Percentiles rank a stretch among this genome's conserved stretches.
phyloP scores from a whole-genome alignment of 2,329 filamentous ascomycete genomes.

The Didymosphaeria variabile region DNA sequence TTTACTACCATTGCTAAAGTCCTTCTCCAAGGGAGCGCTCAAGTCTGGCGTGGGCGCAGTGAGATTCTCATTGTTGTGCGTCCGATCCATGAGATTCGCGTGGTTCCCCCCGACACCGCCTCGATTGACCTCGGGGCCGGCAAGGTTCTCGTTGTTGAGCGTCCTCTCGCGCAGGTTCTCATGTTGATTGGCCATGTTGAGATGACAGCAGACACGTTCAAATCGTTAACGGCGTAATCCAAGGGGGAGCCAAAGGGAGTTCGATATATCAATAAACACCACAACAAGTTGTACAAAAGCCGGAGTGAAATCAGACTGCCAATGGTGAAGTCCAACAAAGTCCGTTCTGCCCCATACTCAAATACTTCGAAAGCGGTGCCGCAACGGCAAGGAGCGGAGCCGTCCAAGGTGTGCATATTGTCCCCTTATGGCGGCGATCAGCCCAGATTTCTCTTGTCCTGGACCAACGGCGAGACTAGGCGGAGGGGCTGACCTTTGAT shows the following conservation, averaged over 20 bases:
- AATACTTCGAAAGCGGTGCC: conserved; percentile 22
- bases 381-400: conserved; percentile 27
- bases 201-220: neutral
- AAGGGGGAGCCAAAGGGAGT: neutral
- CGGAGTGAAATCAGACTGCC: neutral
- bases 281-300: neutral
- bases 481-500: conserved; percentile 17
- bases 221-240: neutral
- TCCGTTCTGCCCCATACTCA: conserved; percentile 18
- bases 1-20: conserved; percentile 51
- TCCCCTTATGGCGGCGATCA: conserved; percentile 14
- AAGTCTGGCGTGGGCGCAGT: conserved; percentile 23
- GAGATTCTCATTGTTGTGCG: conserved; percentile 27
- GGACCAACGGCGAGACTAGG: conserved; percentile 17
- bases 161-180: conserved; percentile 21
- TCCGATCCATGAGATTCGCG: conserved; percentile 19
- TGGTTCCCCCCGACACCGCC: conserved; percentile 23
- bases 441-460: conserved; percentile 13
- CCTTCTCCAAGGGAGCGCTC: conserved; percentile 53
- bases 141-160: conserved; percentile 25
- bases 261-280: neutral
- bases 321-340: neutral
- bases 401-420: conserved; percentile 8
- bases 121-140: conserved; percentile 14
- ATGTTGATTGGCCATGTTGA: conserved; percentile 25